Conservation (phyloP, 176 grass and related monocot genomes). For the Coix lacrymajobi region DNA sequence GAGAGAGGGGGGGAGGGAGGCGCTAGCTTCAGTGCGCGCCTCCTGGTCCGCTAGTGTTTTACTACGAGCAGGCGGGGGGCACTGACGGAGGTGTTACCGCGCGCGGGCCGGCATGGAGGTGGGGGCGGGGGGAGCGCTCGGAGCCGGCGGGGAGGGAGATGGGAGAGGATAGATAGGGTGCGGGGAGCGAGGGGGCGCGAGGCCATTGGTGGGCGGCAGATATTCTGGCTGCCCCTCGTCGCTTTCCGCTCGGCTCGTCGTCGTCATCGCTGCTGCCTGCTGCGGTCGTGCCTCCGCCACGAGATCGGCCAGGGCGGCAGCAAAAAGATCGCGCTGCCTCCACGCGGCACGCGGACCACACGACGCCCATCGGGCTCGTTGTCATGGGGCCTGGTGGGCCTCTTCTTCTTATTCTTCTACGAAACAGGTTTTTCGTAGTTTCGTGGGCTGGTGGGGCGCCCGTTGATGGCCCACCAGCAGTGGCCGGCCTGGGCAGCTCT, state of each 20-base stretch:
- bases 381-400: background rate
- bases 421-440: background rate
- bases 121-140: background rate
- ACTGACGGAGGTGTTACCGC: background rate
- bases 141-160: background rate
- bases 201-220: slow-evolving; percentile 81
- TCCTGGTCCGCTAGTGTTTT: slow-evolving; percentile 26
- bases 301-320: background rate
- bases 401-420: no score
- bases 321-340: background rate
- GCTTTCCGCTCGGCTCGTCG: background rate
- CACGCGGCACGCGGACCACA: slow-evolving; percentile 7
- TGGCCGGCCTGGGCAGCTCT: no score
- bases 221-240: slow-evolving; percentile 34
- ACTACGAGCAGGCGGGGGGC: background rate
- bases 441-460: background rate
- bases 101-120: background rate
- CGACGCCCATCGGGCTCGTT: background rate
- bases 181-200: slow-evolving; percentile 27
- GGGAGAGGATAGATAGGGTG: slow-evolving; percentile 69
- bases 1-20: background rate
- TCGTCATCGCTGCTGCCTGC: background rate
- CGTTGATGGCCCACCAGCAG: no score
- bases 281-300: slow-evolving; percentile 33
- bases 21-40: background rate